Base-by-base conservation (phyloP, 225 moss, liverwort and hornwort species). In the Bryoerythrophyllum caledonicum region DNA sequence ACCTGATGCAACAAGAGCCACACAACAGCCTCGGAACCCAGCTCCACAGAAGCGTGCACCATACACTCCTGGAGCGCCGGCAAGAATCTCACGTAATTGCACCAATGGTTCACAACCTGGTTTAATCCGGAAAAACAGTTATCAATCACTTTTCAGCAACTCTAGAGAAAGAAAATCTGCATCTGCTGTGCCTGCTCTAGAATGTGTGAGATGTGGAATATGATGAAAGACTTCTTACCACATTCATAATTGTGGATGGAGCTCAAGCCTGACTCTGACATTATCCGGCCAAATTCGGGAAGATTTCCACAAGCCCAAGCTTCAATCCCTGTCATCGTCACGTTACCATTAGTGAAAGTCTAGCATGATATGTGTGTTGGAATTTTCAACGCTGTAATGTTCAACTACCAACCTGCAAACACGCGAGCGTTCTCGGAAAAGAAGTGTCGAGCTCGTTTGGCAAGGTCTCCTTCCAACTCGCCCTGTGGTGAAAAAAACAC, bases 11-110 rank as follows among this genome's bases (percentile, higher is more conserved):
- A 95, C 99, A 26, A 99, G 87, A 53, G 91, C 99, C 44, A 99
- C 95, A 85, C 99, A 99, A 64, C 99, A 99, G 24, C 99, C 99
- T 74, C 99, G 89, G 72, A 99, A 99, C 7, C 99, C 99, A 73
- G 99, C 99, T 84, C 99, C 99, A 84, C 95, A 91, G 62, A 95
- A 99, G 28, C 99, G 86, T 24, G 99, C 93, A 51, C 99, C 99
- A 7, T 85, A 88, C 15, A 99, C 90, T 43, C 99, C 99, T 20
- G 95, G 99, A 27, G 99, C 99, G 15, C 90, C 77, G 26, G 82
- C 82, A 66, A 99, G 84, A 76, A 99, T 95, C 68, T 90, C 80
- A 53, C 90, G 93, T 52, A 99, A 72, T 63, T 99, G 95, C 67
- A 92, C 87, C 54, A 99, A 67, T 43, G 95, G 89, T 71, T 92